Evolutionary conservation across 768 basidiomycete genomes (phyloP).

Genomic region (Jaapia argillacea): DNA sequence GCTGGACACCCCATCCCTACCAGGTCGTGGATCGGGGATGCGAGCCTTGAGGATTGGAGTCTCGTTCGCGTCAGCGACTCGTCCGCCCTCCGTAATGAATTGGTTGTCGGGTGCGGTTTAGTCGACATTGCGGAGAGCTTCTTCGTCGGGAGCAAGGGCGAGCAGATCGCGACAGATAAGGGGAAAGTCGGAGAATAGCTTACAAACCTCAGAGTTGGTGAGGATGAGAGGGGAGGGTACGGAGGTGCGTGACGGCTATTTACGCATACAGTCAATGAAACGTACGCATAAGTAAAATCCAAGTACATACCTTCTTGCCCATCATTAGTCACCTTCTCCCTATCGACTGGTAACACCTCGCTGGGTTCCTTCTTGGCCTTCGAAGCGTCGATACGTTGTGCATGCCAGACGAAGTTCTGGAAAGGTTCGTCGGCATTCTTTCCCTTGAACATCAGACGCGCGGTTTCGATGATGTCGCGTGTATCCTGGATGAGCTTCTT

Average conservation of each 20-base stretch:
- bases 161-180: constrained; percentile 79
- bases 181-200: constrained; percentile 72
- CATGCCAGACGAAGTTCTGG: constrained; percentile 86
- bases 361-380: constrained; percentile 31
- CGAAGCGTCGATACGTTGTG: constrained; percentile 40
- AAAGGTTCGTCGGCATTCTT: constrained; percentile 90
- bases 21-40: too few relatives aligned
- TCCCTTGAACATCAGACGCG: constrained; percentile 56
- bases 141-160: constrained; percentile 60
- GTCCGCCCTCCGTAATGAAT: constrained; percentile 41
- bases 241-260: constrained; percentile 51
- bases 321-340: constrained; percentile 46
- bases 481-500: constrained; percentile 65
- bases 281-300: background rate
- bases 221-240: constrained; percentile 82
- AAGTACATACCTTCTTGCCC: constrained; percentile 46
- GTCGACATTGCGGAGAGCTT: constrained; percentile 55
- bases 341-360: constrained; percentile 37
- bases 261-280: background rate
- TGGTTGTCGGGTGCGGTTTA: constrained; percentile 58
- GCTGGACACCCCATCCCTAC: constrained; percentile 28
- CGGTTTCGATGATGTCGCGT: constrained; percentile 73
- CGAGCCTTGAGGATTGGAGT: constrained; percentile 37
- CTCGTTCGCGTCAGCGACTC: constrained; percentile 31
- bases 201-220: constrained; percentile 90